Conservation (phyloP, 345 rosid genomes). For the Bruguiera parviflora region DNA sequence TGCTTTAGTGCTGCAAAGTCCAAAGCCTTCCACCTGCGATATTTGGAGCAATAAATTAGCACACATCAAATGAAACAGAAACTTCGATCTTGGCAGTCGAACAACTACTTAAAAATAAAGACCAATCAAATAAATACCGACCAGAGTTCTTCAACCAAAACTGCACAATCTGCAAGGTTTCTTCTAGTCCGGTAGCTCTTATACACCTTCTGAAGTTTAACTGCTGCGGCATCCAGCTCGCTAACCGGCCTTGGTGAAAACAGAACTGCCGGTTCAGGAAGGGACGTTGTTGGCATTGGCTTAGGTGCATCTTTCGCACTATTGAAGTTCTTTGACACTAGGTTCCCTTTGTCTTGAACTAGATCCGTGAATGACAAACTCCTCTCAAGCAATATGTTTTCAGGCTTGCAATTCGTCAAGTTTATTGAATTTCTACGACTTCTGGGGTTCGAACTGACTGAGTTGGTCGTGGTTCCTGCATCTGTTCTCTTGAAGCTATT, state of each 20-base stretch:
- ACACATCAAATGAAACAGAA: background rate
- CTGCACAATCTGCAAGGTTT: constrained; percentile 20
- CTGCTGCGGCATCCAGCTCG: constrained; percentile 56
- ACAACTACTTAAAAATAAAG: background rate
- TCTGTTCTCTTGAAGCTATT: constrained; percentile 35
- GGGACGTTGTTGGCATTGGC: constrained; percentile 35
- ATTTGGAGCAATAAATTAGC: background rate
- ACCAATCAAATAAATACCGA: background rate
- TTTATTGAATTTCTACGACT: constrained; percentile 28
- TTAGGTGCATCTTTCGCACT: constrained; percentile 10
- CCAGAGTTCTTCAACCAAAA: constrained; percentile 15
- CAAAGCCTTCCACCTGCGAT: constrained; percentile 83
- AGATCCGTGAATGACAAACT: constrained; percentile 34
- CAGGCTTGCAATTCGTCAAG: constrained; percentile 30
- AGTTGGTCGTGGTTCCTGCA: constrained; percentile 31
- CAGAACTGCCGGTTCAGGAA: constrained; percentile 48
- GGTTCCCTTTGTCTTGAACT: constrained; percentile 17
- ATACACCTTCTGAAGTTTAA: constrained; percentile 14
- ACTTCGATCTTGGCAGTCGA: background rate
- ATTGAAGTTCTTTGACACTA: constrained; percentile 5
- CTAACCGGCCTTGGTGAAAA: constrained; percentile 66
- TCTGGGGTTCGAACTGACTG: constrained; percentile 11
- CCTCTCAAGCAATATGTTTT: constrained; percentile 25
- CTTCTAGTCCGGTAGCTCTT: constrained; percentile 18
- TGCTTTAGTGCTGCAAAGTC: constrained; percentile 69